Evolutionary conservation across 108 stramenopile species (phyloP).

Genomic region (Parietichytrium sp.): DNA sequence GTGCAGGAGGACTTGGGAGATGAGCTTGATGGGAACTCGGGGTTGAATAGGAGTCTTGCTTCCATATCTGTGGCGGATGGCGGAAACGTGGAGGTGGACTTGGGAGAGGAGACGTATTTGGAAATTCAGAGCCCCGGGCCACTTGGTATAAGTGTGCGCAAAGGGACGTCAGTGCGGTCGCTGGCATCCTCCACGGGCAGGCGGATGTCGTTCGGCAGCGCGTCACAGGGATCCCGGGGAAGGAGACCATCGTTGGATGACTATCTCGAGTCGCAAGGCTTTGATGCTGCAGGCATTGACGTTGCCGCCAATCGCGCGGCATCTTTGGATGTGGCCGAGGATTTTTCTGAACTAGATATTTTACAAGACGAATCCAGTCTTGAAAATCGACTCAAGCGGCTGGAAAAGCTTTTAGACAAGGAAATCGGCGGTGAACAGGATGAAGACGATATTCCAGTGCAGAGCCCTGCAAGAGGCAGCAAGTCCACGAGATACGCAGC

Average conservation of each 20-base stretch:
- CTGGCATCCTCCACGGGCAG: neutral
- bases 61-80: constrained; percentile 17
- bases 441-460: neutral
- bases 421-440: neutral
- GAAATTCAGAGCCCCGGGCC: neutral
- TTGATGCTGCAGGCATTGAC: neutral
- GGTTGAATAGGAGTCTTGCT: neutral
- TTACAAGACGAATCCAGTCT: neutral
- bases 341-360: neutral
- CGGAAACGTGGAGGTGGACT: constrained; percentile 12
- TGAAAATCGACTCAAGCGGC: constrained; percentile 3
- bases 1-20: neutral
- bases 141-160: constrained; percentile 19
- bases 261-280: neutral
- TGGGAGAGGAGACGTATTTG: constrained; percentile 25
- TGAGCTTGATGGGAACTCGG: neutral
- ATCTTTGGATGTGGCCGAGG: neutral
- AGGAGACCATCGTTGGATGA: too few relatives aligned
- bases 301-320: neutral
- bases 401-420: neutral
- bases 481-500: neutral
- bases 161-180: neutral
- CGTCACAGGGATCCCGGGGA: too few relatives aligned
- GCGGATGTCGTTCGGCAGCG: neutral
- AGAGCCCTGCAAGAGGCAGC: neutral